Conservation (phyloP, 306 rosid genomes). For the Canavalia ensiformis region DNA sequence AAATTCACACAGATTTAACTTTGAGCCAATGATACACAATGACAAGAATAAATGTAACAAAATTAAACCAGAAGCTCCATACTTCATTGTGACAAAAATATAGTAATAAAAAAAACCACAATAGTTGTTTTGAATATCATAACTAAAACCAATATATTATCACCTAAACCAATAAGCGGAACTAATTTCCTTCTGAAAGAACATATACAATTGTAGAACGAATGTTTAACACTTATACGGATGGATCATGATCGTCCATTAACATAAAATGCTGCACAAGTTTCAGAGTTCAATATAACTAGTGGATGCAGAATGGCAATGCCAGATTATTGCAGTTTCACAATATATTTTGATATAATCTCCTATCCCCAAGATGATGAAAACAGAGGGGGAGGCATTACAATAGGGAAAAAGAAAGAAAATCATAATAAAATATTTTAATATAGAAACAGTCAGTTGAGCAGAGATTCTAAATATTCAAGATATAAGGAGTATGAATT, state of each 20-base stretch:
- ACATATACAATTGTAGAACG: background rate
- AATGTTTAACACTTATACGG: conserved; percentile 4
- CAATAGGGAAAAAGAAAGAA: conserved; percentile 1
- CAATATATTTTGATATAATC: conserved; percentile 9
- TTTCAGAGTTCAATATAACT: conserved; percentile 4
- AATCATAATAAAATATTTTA: background rate
- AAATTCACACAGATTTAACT: conserved; percentile 4
- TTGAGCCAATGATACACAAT: background rate
- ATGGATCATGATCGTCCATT: background rate
- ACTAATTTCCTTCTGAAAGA: conserved; percentile 9
- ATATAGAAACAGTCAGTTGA: conserved; percentile 5
- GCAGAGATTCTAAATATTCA: background rate
- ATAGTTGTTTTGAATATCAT: background rate
- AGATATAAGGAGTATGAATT: conserved; percentile 14
- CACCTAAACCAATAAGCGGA: background rate
- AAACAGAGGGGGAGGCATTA: background rate
- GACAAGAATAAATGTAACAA: conserved; percentile 8
- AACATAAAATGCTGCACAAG: background rate
- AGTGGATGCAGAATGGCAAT: conserved; percentile 4
- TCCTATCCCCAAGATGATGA: background rate
- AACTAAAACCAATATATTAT: background rate
- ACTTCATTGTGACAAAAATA: background rate
- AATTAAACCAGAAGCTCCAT: background rate
- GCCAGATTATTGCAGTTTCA: conserved; percentile 8
- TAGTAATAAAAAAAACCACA: background rate